phyloP scores from a whole-genome alignment of 1,139 yeast genomes.

The Maudiozyma humilis region DNA sequence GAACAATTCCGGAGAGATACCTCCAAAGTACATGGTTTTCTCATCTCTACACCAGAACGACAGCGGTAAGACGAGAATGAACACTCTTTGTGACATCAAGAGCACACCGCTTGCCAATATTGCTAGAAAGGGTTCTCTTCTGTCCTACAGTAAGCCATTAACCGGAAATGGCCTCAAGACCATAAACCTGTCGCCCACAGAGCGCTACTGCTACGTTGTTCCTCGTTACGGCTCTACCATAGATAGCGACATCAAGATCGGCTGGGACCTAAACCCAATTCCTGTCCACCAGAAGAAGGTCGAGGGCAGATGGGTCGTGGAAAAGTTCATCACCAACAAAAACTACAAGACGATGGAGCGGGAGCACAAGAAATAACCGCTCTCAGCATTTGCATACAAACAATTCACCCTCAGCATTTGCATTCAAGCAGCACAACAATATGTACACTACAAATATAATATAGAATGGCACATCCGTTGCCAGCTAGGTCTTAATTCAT shows the following conservation, averaged over 20 bases:
- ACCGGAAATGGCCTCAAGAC: constrained; percentile 82
- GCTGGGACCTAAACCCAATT: constrained; percentile 87
- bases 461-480: too few relatives aligned
- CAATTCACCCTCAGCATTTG: background rate
- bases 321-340: constrained; percentile 27
- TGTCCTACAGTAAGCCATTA: constrained; percentile 83
- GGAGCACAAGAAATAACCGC: constrained; percentile 3
- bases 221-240: constrained; percentile 83
- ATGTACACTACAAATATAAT: too few relatives aligned
- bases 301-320: constrained; percentile 51
- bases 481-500: too few relatives aligned
- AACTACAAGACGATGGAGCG: constrained; percentile 15
- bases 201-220: constrained; percentile 80
- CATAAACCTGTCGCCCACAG: constrained; percentile 50
- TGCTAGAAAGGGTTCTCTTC: constrained; percentile 60
- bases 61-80: constrained; percentile 53
- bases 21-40: constrained; percentile 71
- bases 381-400: background rate
- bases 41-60: constrained; percentile 47
- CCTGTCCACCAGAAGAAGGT: constrained; percentile 62
- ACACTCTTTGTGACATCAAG: constrained; percentile 64
- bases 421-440: background rate
- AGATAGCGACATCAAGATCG: constrained; percentile 69
- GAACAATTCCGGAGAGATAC: constrained; percentile 42
- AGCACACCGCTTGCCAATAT: constrained; percentile 73